Conservation (phyloP, 495 filamentous ascomycete species). For the Penicillium crystallinum region DNA sequence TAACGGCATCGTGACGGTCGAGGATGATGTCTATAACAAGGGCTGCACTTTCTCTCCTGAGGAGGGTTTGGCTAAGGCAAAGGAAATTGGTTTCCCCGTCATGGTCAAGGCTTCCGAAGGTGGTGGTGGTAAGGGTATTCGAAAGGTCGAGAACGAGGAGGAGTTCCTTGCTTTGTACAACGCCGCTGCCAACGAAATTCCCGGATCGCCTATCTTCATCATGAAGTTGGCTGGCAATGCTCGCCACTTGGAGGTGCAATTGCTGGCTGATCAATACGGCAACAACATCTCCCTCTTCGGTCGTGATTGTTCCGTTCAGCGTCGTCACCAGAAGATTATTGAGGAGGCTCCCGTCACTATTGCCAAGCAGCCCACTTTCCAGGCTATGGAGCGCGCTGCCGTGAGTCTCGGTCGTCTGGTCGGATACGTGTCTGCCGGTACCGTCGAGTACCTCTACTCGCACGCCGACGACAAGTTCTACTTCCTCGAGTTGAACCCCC, state of each 20-base stretch:
- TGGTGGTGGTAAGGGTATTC: constrained; percentile 98
- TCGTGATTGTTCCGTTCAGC: constrained; percentile 97
- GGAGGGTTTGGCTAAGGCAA: constrained; percentile 83
- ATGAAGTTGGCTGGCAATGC: constrained; percentile 99
- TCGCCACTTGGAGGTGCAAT: constrained; percentile 93
- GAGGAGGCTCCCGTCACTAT: constrained; percentile 98
- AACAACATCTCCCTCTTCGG: constrained; percentile 99
- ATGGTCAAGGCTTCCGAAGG: constrained; percentile 99
- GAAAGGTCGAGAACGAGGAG: constrained; percentile 85
- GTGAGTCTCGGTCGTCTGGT: constrained; percentile 91
- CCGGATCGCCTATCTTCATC: constrained; percentile 99
- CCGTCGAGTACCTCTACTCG: constrained; percentile 98
- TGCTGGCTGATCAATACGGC: constrained; percentile 97
- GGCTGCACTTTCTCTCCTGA: constrained; percentile 84
- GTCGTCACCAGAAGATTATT: constrained; percentile 99
- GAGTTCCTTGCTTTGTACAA: constrained; percentile 83
- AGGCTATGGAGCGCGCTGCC: constrained; percentile 92
- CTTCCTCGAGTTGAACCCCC: constrained; percentile 96
- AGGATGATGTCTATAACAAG: constrained; percentile 78
- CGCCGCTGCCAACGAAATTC: constrained; percentile 93
- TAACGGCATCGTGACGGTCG: constrained; percentile 86
- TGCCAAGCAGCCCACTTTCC: constrained; percentile 81
- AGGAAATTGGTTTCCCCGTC: constrained; percentile 92
- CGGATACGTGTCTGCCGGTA: constrained; percentile 97
- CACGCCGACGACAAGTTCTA: constrained; percentile 99